Conservation (phyloP, 352 stramenopile species). For the Phytophthora citricola region DNA sequence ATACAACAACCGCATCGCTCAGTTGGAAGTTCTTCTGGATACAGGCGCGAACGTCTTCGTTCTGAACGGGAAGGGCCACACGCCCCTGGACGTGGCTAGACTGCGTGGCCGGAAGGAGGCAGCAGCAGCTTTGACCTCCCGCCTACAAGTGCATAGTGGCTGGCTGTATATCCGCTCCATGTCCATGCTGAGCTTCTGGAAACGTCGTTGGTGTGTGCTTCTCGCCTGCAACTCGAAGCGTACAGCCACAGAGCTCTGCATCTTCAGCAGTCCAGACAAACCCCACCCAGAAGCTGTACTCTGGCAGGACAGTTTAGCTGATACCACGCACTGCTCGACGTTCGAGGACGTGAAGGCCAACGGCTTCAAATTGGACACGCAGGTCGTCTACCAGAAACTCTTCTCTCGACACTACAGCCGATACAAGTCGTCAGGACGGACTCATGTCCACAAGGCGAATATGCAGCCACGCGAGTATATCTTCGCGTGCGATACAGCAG, state of each 20-base stretch:
- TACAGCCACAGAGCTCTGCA: conserved; percentile 54
- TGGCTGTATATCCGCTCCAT: conserved; percentile 60
- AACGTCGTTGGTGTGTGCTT: conserved; percentile 65
- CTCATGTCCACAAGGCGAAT: conserved; percentile 29
- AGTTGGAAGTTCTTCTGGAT: conserved; percentile 64
- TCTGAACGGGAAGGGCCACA: conserved; percentile 65
- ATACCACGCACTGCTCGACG: conserved; percentile 32
- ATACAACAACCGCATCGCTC: conserved; percentile 52
- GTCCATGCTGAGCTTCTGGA: conserved; percentile 59
- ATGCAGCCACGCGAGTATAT: conserved; percentile 34
- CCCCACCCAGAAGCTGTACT: conserved; percentile 51
- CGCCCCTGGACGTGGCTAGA: conserved; percentile 65
- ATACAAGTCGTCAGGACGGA: conserved; percentile 43
- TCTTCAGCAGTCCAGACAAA: conserved; percentile 53
- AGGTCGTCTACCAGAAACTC: conserved; percentile 47
- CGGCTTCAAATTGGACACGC: conserved; percentile 51
- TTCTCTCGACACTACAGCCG: conserved; percentile 34
- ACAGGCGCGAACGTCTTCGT: conserved; percentile 52
- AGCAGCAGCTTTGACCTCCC: conserved; percentile 50
- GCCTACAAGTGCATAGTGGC: conserved; percentile 56
- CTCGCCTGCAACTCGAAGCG: conserved; percentile 56
- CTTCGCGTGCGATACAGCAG: conserved; percentile 50
- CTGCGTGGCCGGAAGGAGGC: conserved; percentile 52
- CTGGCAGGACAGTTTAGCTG: conserved; percentile 41
- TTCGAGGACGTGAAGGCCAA: conserved; percentile 37